Evolutionary conservation across 306 rosid genomes (phyloP), one percentile per base, ranked within the genome.

Genomic region (Medicago lupulina): DNA sequence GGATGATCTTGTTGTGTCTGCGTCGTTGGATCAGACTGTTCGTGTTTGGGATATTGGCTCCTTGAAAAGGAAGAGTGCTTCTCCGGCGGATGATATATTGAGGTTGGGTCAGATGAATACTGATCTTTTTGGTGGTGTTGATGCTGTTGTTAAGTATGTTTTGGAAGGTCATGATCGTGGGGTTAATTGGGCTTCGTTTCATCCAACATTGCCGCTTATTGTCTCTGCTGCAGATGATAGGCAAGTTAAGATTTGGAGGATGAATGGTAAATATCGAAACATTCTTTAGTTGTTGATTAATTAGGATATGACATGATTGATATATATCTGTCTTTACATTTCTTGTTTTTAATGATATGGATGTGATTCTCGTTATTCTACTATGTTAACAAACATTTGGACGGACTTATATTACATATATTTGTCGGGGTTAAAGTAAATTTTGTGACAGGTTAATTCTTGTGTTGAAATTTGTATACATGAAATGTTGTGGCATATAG

Each of bases 101-200:
- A 80, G 97, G 54, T 50, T 94, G 79, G 88, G 94, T 82, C 97
- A 93, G 90, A 93, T 93, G 98, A 94, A 94, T 21, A 85, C 95
- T 0, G 98, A 94, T 71, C 95, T 94, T 64, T 94, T 94, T 79
- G 98, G 98, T 34, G 98, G 96, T 34, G 89, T 94, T 50, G 98
- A 94, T 83, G 96, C 90, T 21, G 92, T 94, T 66, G 98, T 94
- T 55, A 94, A 94, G 81, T 94, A 94, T 86, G 98, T 94, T 8
- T 85, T 94, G 88, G 98, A 94, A 84, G 98, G 98, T 55, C 98
- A 94, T 83, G 98, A 94, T 75, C 88, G 98, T 9, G 98, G 98
- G 44, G 98, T 90, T 75, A 94, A 94, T 47, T 94, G 98, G 98
- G 98, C 97, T 76, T 79, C 95, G 9, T 94, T 94, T 74, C 98